Evolutionary conservation across 306 rosid genomes (phyloP), one percentile per base, ranked within the genome.

Genomic region (Citrullus amarus): DNA sequence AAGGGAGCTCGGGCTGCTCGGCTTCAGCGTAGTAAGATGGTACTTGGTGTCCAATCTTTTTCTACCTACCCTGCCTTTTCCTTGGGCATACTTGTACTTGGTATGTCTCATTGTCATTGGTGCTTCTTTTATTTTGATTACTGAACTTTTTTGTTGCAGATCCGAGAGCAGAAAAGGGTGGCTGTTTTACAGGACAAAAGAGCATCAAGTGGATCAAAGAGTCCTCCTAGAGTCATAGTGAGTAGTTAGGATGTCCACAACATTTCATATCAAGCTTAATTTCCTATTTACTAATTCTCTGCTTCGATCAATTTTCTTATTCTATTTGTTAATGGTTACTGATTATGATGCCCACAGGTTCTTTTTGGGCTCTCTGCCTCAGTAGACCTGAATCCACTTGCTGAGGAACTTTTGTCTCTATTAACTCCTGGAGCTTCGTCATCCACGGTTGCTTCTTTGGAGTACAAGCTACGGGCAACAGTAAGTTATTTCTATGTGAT

Each of bases 161-260:
- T 90, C 7, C 92, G 95, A 44, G 98, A 89, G 61, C 96, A 90
- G 82, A 95, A 95, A 82, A 79, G 81, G 38, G 93, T 89, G 10
- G 92, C 92, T 0, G 76, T 95, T 68, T 79, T 95, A 89, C 91
- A 91, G 67, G 99, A 95, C 75, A 95, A 88, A 84, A 87, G 99
- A 80, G 90, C 93, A 50, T 84, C 86, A 0, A 80, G 88, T 83
- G 98, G 97, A 82, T 91, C 89, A n/a, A 81, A 83, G 17, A 86
- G 91, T 82, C 82, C 99, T 86, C 99, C 99, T n/a, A 91, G 97
- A 70, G 90, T 96, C 7, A 86, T 91, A 11, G 99, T 96, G 83
- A 90, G 98, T 86, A 3, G 59, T 28, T 28, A 44, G 41, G 30
- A 25, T 71, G 15, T 70, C 20, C 32, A 46, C 46, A 25, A 8